Evolutionary conservation across 2,329 filamentous ascomycete species (phyloP).

Genomic region (Alternaria tenuissima): DNA sequence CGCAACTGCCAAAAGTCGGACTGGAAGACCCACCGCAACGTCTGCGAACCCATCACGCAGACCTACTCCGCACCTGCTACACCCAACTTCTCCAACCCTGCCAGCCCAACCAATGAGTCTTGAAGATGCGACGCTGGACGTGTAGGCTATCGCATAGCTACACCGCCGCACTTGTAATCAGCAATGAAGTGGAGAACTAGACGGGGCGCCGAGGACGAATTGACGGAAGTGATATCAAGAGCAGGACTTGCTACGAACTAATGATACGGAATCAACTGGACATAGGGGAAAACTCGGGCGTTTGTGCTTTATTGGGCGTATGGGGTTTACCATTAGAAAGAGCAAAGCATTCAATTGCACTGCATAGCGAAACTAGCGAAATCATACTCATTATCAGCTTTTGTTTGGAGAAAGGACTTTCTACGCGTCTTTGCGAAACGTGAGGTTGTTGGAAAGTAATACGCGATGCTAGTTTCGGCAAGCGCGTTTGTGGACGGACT

Average conservation of each 20-base stretch:
- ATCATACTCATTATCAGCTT: constrained; percentile 4
- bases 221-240: constrained; percentile 1
- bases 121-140: constrained; percentile 1
- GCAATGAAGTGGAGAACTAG: background rate
- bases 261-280: constrained; percentile 5
- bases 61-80: constrained; percentile 35
- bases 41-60: constrained; percentile 47
- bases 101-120: constrained; percentile 34
- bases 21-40: constrained; percentile 61
- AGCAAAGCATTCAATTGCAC: constrained; percentile 10
- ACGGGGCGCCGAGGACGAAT: background rate
- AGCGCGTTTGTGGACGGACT: background rate
- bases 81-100: constrained; percentile 38
- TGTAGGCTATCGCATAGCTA: background rate
- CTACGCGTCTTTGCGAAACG: background rate
- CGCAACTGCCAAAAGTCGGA: constrained; percentile 61
- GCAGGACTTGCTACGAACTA: constrained; percentile 4
- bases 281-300: background rate
- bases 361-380: constrained; percentile 9
- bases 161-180: background rate
- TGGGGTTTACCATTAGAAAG: constrained; percentile 2
- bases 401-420: background rate
- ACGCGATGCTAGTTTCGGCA: background rate
- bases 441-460: background rate
- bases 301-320: background rate